phyloP scores from a whole-genome alignment of 139 green algal species.

The Haematococcus lacustris region DNA sequence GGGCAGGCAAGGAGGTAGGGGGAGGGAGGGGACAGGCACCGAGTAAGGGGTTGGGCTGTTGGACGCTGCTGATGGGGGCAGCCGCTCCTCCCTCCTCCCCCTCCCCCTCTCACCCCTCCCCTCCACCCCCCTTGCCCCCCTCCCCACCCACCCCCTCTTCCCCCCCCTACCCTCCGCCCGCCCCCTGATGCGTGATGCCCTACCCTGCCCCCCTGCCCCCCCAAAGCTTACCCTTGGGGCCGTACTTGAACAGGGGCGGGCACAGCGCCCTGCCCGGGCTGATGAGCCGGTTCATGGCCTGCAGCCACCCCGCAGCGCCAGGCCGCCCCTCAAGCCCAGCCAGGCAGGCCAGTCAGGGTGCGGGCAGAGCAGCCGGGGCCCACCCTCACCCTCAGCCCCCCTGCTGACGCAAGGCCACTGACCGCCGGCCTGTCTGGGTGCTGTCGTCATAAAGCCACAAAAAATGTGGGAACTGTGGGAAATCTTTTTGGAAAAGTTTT shows the following conservation, averaged over 20 bases:
- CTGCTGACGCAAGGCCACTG: not conserved
- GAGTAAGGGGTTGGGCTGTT: not conserved
- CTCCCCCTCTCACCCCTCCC: not conserved
- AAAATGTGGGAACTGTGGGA: not conserved
- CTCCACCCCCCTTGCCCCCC: not conserved
- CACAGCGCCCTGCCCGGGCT: slow-evolving; percentile 17
- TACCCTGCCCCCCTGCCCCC: too few relatives aligned
- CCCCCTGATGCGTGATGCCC: too few relatives aligned
- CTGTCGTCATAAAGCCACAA: not conserved
- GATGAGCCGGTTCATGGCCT: slow-evolving; percentile 27
- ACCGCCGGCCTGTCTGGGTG: not conserved
- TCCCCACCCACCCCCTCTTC: not conserved
- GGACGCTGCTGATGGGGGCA: not conserved
- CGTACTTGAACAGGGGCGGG: slow-evolving; percentile 22
- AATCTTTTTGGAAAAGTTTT: too few relatives aligned
- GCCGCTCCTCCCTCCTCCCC: not conserved
- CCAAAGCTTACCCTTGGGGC: slow-evolving; percentile 27
- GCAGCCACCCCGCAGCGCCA: not conserved
- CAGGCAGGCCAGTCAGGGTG: too few relatives aligned
- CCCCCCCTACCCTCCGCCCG: not conserved
- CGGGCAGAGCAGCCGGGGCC: not conserved
- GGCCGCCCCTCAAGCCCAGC: not conserved
- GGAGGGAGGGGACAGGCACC: not conserved
- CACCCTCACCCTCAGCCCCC: not conserved
- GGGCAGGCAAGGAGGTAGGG: not conserved